These are phyloP conservation scores for Lepidium didymum DNA, from an alignment of 345 rosid genomes.

Conservation along the genomic window DNA sequence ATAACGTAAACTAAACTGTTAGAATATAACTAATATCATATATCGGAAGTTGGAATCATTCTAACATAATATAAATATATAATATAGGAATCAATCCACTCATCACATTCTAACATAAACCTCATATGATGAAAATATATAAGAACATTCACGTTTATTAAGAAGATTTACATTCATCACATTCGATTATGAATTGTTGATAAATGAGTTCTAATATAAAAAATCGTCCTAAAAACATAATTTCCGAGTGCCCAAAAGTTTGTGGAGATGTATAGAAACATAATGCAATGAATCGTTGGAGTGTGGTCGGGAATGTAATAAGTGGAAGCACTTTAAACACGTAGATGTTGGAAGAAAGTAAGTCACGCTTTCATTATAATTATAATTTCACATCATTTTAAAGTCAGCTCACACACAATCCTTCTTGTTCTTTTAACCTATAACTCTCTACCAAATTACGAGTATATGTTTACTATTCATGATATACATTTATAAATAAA, in stretches of 20 bases:
- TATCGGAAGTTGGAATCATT: no score
- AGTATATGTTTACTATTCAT: not conserved
- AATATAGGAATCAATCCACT: no score
- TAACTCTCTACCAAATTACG: not conserved
- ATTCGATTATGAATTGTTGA: no score
- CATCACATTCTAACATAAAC: no score
- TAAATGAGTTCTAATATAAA: no score
- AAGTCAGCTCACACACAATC: conserved; percentile 26
- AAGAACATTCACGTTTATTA: no score
- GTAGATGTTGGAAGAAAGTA: conserved; percentile 12
- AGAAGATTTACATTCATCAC: no score
- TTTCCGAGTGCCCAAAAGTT: not conserved
- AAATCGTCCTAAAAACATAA: no score
- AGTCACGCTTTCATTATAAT: conserved; percentile 12
- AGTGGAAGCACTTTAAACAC: conserved; percentile 26
- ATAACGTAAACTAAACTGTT: no score
- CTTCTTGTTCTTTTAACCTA: conserved; percentile 18
- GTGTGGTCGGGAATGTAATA: conserved; percentile 21
- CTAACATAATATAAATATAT: no score
- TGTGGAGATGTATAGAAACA: not conserved
- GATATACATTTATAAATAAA: not conserved
- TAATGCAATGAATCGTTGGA: conserved; percentile 6
- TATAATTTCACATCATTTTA: conserved; percentile 26
- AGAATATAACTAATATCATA: no score
- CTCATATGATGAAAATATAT: no score